Percentiles rank a stretch among this genome's conserved stretches.
phyloP scores from a whole-genome alignment of 352 stramenopile species.

The Plasmopara muralis region DNA sequence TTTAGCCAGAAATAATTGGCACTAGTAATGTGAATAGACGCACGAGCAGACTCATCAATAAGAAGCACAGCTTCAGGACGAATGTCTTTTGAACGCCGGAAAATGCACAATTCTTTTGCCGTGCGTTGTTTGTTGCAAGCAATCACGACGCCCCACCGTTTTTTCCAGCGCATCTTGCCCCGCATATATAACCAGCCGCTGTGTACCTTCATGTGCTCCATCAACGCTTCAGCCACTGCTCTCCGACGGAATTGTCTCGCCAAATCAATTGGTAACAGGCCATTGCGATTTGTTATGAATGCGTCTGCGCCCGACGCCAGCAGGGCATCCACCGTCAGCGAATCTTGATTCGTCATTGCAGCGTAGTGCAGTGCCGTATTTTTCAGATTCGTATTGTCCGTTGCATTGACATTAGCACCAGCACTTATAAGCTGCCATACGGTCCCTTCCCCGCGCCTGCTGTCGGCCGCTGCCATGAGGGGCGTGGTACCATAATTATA shows the following conservation, averaged over 20 bases:
- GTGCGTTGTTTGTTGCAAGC: slow-evolving; percentile 43
- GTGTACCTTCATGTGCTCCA: slow-evolving; percentile 43
- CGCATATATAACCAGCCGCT: slow-evolving; percentile 52
- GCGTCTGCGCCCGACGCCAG: slow-evolving; percentile 37
- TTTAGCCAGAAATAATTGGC: slow-evolving; percentile 32
- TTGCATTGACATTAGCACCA: slow-evolving; percentile 42
- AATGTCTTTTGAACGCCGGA: slow-evolving; percentile 24
- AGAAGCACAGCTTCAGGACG: slow-evolving; percentile 28
- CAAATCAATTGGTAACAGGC: slow-evolving; percentile 50
- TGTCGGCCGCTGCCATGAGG: slow-evolving; percentile 54
- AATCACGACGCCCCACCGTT: slow-evolving; percentile 51
- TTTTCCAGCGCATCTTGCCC: slow-evolving; percentile 47
- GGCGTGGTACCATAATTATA: slow-evolving; percentile 44
- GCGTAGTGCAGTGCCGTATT: slow-evolving; percentile 69
- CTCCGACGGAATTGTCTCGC: slow-evolving; percentile 37
- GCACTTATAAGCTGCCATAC: slow-evolving; percentile 32
- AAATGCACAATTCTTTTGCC: slow-evolving; percentile 49
- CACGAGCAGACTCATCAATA: slow-evolving; percentile 28
- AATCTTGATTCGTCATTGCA: slow-evolving; percentile 37
- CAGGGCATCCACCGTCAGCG: slow-evolving; percentile 39
- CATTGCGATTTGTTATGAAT: slow-evolving; percentile 49
- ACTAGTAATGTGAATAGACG: slow-evolving; percentile 18
- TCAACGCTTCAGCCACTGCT: slow-evolving; percentile 31
- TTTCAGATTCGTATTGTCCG: slow-evolving; percentile 31
- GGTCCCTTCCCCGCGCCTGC: slow-evolving; percentile 14